Evolutionary conservation across 352 stramenopile genomes (phyloP).

Genomic region (Phytophthora fragariae): DNA sequence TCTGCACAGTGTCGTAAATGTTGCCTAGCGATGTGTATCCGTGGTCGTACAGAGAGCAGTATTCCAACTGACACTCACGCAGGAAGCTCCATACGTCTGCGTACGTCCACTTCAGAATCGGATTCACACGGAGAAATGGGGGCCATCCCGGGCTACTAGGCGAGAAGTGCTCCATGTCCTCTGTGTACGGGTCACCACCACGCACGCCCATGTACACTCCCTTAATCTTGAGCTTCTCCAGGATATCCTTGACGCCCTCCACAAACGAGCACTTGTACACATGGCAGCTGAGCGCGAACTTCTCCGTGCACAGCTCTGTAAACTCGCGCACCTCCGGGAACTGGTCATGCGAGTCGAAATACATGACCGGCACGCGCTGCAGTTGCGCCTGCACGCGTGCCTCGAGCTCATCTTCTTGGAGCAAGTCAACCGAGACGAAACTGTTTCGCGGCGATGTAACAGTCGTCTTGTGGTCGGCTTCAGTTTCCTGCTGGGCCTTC

Average conservation of each 20-base stretch:
- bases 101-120: conserved; percentile 97
- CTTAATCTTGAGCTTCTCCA: conserved; percentile 89
- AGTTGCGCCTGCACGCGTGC: conserved; percentile 49
- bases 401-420: conserved; percentile 65
- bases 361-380: conserved; percentile 90
- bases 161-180: conserved; percentile 86
- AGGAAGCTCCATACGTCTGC: conserved; percentile 95
- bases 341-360: conserved; percentile 96
- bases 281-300: conserved; percentile 68
- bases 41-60: conserved; percentile 92
- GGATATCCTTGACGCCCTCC: conserved; percentile 91
- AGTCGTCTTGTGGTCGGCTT: conserved; percentile 39
- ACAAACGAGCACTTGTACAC: conserved; percentile 93
- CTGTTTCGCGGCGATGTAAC: conserved; percentile 69
- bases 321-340: conserved; percentile 94
- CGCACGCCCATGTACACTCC: conserved; percentile 92
- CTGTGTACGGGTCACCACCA: conserved; percentile 93
- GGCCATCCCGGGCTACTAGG: conserved; percentile 93
- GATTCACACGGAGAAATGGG: conserved; percentile 98
- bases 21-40: conserved; percentile 95
- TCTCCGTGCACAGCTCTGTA: conserved; percentile 74
- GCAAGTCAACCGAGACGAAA: conserved; percentile 61
- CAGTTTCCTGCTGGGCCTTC: conserved; percentile 20
- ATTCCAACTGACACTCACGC: conserved; percentile 85
- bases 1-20: conserved; percentile 95